Evolutionary conservation across 2,329 filamentous ascomycete genomes (phyloP), one percentile per base, ranked within the genome.

Genomic region (Diplodia corticola): DNA sequence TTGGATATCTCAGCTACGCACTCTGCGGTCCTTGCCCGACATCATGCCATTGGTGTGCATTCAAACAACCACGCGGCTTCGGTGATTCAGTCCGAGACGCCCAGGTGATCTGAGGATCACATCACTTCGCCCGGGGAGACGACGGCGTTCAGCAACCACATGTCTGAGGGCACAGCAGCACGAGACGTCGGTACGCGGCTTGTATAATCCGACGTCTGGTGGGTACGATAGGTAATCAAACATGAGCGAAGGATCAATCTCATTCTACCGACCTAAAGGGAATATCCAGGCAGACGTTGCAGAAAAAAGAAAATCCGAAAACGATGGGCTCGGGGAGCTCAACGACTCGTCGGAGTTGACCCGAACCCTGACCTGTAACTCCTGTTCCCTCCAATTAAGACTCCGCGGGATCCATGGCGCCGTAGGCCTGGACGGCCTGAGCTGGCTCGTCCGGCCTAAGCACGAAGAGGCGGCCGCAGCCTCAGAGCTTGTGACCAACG

Each of bases 401-500:
- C 40, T 6, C 57, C 26, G 57, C 57, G 26, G 26, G 48, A 61
- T 12, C 33, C 57, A 49, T 44, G 22, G 20, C 33, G 26, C 44
- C 28, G 26, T 51, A 26, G 54, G 54, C 24, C 30, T 30, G 24
- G 24, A 20, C 10, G 26, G 15, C 55, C 13, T n/a, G 30, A 44
- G 28, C 40, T 35, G 28, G 28, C 44, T 22, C n/a, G n/a, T n/a
- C 20, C 15, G 26, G 28, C 28, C 40, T n/a, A 30, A 40, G 57
- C 26, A 46, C 7, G 55, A 60, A 44, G 40, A 60, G 40, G 40
- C 40, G 55, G 33, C 20, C 40, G 37, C 44, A 13, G 26, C 37
- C 53, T 65, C 69, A 70, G 67, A 70, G 70, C 69, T 71, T 76
- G 24, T 71, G 63, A 22, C 83, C 83, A 60, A 80, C 73, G 64